Percentiles rank a stretch among this genome's conserved stretches.
Conservation (phyloP, 2,329 filamentous ascomycete genomes). For the Neocucurbitaria cava region DNA sequence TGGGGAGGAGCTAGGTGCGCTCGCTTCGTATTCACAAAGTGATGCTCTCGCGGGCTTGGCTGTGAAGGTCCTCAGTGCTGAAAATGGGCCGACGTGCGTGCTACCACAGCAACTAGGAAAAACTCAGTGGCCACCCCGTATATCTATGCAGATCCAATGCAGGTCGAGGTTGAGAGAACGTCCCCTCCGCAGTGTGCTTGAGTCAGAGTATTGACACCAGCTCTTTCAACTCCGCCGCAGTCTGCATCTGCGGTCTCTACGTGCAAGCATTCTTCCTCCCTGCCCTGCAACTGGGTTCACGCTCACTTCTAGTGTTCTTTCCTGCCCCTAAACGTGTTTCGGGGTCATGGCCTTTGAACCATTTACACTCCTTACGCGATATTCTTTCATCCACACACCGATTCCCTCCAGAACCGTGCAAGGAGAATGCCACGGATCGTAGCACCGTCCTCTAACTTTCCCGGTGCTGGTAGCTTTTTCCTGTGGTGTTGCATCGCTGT, state of each 20-base stretch:
- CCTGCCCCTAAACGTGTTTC: background rate
- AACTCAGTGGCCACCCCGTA: no score
- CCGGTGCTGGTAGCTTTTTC: background rate
- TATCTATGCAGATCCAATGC: background rate
- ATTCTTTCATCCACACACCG: conserved; percentile 6
- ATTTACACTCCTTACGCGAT: background rate
- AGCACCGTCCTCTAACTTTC: background rate
- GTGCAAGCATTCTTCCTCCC: background rate
- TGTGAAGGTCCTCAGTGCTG: background rate
- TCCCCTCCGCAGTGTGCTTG: background rate
- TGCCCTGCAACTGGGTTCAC: background rate
- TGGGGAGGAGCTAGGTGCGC: background rate
- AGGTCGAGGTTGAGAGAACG: background rate
- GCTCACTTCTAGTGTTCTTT: background rate
- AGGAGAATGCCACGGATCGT: background rate
- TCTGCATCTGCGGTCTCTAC: background rate
- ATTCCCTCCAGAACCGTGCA: background rate
- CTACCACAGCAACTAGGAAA: background rate
- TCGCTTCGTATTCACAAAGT: background rate
- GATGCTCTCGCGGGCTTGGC: background rate
- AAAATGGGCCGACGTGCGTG: background rate
- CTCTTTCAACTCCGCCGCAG: background rate
- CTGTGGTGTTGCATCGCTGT: background rate
- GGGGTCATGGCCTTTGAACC: background rate
- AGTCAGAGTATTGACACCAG: background rate